phyloP scores from a whole-genome alignment of 768 basidiomycete species.

The Macrolepiota albuminosa region DNA sequence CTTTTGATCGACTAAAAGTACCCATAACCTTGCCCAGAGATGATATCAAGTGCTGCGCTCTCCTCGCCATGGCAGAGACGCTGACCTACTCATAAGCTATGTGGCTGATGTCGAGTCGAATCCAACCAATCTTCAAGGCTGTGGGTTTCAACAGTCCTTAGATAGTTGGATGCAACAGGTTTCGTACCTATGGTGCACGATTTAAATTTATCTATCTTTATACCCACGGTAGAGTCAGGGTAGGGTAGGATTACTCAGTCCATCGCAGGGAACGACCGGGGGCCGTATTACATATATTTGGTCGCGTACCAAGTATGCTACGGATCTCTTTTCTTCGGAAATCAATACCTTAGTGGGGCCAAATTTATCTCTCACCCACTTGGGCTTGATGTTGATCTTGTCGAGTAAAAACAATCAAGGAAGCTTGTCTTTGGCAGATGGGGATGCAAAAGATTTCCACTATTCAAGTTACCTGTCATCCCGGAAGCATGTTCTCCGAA shows the following conservation, averaged over 20 bases:
- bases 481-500: slow-evolving; percentile 12
- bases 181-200: background rate
- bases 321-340: background rate
- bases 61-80: background rate
- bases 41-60: background rate
- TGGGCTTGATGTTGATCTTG: background rate
- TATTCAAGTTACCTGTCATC: slow-evolving; percentile 12
- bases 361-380: background rate
- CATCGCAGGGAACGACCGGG: too few species aligned
- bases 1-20: background rate
- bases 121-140: background rate
- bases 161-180: background rate
- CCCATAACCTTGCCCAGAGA: background rate
- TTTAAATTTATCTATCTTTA: background rate
- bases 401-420: background rate
- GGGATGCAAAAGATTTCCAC: slow-evolving; percentile 1
- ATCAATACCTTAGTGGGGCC: background rate
- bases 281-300: too few species aligned
- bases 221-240: background rate
- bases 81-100: background rate
- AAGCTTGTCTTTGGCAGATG: slow-evolving; percentile 7
- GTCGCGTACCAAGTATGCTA: background rate
- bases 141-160: background rate
- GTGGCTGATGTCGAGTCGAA: background rate
- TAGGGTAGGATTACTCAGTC: too few species aligned